Conservation (phyloP, 768 basidiomycete genomes). For the Clitopilus hobsonii region DNA sequence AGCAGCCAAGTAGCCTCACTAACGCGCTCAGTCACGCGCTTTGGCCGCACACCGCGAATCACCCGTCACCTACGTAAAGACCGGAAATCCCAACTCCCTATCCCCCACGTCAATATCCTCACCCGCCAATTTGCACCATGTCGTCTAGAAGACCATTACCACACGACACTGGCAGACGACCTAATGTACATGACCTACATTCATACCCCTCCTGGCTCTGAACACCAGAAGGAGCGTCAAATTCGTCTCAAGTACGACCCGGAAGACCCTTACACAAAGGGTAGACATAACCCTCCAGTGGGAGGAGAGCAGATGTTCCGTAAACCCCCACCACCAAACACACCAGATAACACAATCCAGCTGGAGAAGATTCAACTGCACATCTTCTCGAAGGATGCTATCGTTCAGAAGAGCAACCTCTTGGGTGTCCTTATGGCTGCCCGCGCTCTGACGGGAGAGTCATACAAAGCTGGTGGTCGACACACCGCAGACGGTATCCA, state of each 20-base stretch:
- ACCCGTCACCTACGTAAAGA: conserved; percentile 41
- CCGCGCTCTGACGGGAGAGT: conserved; percentile 84
- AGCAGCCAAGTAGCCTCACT: conserved; percentile 2
- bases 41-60: conserved; percentile 49
- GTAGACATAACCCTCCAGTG: conserved; percentile 70
- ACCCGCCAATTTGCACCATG: conserved; percentile 68
- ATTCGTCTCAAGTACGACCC: conserved; percentile 73
- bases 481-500: conserved; percentile 73
- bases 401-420: conserved; percentile 65
- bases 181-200: conserved; percentile 93
- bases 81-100: conserved; percentile 55
- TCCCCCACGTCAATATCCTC: conserved; percentile 61
- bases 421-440: conserved; percentile 86
- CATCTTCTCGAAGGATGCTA: conserved; percentile 78
- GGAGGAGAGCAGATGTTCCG: conserved; percentile 68
- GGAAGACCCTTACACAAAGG: conserved; percentile 75
- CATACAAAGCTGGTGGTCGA: conserved; percentile 65
- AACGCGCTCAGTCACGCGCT: conserved; percentile 34
- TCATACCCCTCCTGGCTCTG: conserved; percentile 51
- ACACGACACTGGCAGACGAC: conserved; percentile 77
- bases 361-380: conserved; percentile 86
- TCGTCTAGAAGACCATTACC: conserved; percentile 81
- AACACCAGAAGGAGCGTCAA: conserved; percentile 44
- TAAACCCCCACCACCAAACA: conserved; percentile 62
- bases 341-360: conserved; percentile 61